phyloP scores from a whole-genome alignment of 2,329 filamentous ascomycete genomes.

The Fusarium setosum region DNA sequence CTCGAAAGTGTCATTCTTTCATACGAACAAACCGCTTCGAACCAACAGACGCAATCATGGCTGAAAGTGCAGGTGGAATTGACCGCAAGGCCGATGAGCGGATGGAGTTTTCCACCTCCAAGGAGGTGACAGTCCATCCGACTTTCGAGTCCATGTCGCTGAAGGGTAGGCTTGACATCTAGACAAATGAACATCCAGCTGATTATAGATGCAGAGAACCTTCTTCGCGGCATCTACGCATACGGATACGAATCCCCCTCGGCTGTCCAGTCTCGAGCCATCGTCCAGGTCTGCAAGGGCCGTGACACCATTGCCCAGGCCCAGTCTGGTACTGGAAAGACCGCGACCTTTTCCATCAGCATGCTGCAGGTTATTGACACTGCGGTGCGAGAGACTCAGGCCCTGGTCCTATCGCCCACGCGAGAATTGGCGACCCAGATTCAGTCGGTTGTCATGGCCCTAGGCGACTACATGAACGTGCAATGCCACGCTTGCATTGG shows the following conservation, averaged over 20 bases:
- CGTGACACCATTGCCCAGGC: conserved; percentile 98
- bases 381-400: conserved; percentile 91
- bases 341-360: conserved; percentile 94
- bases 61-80: conserved; percentile 79
- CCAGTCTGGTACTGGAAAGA: conserved; percentile 97
- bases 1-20: conserved; percentile 21
- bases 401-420: conserved; percentile 93
- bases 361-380: conserved; percentile 97
- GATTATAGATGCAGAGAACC: conserved; percentile 74
- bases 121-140: conserved; percentile 94
- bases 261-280: conserved; percentile 96
- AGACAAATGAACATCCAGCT: no score
- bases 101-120: conserved; percentile 98
- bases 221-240: conserved; percentile 96
- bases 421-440: conserved; percentile 98
- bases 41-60: conserved; percentile 70
- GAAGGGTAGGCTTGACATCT: conserved; percentile 72
- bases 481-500: conserved; percentile 99
- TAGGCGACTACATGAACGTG: conserved; percentile 99
- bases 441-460: conserved; percentile 97
- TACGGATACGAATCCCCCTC: conserved; percentile 99
- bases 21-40: background rate
- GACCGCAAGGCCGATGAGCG: conserved; percentile 95
- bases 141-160: conserved; percentile 97
- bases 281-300: conserved; percentile 98